These are phyloP conservation scores for Colletotrichum echinochloae DNA, from an alignment of 2,329 filamentous ascomycete genomes.

Conservation along the genomic window DNA sequence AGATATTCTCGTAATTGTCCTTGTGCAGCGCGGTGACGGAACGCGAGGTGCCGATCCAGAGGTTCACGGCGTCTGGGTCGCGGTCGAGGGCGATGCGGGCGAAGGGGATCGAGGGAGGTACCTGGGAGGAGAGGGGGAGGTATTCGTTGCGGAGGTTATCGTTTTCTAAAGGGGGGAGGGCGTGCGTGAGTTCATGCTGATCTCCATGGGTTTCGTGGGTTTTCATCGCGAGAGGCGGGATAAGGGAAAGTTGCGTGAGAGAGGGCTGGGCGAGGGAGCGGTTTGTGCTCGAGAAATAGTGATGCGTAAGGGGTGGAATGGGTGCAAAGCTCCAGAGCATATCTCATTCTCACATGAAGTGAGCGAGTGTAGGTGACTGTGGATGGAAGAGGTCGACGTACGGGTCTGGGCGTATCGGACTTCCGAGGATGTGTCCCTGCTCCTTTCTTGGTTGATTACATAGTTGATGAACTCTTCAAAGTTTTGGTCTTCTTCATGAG, in stretches of 20 bases:
- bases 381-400: slow-evolving; percentile 47
- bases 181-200: neutral
- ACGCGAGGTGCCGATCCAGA: slow-evolving; percentile 82
- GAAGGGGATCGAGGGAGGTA: slow-evolving; percentile 75
- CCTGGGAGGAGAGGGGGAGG: slow-evolving; percentile 68
- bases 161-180: slow-evolving; percentile 68
- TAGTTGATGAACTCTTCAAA: slow-evolving; percentile 74
- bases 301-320: neutral
- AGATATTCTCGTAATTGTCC: slow-evolving; percentile 89
- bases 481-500: slow-evolving; percentile 72
- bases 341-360: neutral
- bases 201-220: neutral
- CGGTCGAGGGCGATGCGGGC: slow-evolving; percentile 75
- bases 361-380: neutral
- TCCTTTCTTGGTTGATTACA: slow-evolving; percentile 58
- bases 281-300: neutral
- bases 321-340: neutral
- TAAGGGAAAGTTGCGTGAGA: slow-evolving; percentile 1
- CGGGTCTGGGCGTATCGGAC: slow-evolving; percentile 82
- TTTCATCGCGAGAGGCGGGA: neutral
- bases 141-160: slow-evolving; percentile 86
- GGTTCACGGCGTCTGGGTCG: slow-evolving; percentile 79
- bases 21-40: slow-evolving; percentile 81
- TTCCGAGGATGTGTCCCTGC: slow-evolving; percentile 50
- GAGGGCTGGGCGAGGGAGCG: slow-evolving; percentile 7